phyloP scores from a whole-genome alignment of 2,329 filamentous ascomycete genomes.

The Ophiostoma populinum region DNA sequence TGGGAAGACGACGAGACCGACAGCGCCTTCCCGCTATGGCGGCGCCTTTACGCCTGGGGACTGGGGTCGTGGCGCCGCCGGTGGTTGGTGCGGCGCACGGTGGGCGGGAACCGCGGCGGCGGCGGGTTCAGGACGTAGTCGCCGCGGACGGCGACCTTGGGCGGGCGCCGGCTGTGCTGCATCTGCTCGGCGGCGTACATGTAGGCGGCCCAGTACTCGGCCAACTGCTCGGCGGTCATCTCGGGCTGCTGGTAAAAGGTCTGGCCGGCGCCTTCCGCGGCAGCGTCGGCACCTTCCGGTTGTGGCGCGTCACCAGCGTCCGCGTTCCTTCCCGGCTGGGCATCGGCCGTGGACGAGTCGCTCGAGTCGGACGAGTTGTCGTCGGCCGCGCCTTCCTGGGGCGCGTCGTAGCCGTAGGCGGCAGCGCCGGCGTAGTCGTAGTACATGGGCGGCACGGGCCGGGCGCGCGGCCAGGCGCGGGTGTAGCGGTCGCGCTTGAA shows the following conservation, averaged over 20 bases:
- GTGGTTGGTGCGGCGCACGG: constrained; percentile 3
- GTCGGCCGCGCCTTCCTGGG: no score
- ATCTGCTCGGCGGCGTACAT: background rate
- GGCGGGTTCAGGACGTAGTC: constrained; percentile 9
- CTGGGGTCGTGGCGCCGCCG: constrained; percentile 5
- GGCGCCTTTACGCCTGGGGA: background rate
- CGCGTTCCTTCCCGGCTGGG: no score
- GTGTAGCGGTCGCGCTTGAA: background rate
- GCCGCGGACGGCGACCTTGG: constrained; percentile 1
- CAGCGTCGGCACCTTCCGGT: background rate
- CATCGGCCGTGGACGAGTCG: no score
- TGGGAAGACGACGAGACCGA: no score
- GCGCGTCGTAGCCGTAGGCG: no score
- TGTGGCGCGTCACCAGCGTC: background rate
- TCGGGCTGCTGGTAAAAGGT: background rate
- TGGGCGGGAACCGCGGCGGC: constrained; percentile 9
- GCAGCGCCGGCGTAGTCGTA: no score
- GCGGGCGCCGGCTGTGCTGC: background rate
- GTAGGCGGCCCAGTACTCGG: background rate
- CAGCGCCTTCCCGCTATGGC: background rate
- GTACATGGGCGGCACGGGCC: background rate
- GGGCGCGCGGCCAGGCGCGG: background rate
- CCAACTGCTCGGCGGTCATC: background rate
- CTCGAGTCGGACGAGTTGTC: no score
- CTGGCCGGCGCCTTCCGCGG: background rate